Percentiles rank a stretch among this genome's conserved stretches.
These are phyloP conservation scores for Tilletia setariae DNA, from an alignment of 1,284 basidiomycete species.

Conservation along the genomic window DNA sequence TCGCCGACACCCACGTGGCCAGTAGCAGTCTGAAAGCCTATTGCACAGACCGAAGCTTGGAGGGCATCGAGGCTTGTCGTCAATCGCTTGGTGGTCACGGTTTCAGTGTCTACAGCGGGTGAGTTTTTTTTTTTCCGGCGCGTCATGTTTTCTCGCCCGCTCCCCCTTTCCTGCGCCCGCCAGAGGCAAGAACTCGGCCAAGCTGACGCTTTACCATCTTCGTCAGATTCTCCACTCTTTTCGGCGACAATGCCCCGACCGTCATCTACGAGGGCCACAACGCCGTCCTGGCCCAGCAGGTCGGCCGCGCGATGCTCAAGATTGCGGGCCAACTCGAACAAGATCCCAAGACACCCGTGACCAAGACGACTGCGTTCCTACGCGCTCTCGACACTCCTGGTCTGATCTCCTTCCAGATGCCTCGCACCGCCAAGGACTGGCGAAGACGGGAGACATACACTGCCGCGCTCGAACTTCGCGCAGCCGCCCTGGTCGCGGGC, in stretches of 20 bases:
- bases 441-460: conserved; percentile 32
- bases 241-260: conserved; percentile 24
- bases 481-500: conserved; percentile 40
- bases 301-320: conserved; percentile 49
- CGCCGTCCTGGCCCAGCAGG: conserved; percentile 43
- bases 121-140: not conserved
- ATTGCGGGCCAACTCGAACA: conserved; percentile 33
- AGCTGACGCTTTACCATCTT: not conserved
- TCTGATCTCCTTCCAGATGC: conserved; percentile 34
- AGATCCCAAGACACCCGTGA: conserved; percentile 28
- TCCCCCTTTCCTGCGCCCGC: not conserved
- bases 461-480: conserved; percentile 40
- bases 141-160: too few relatives aligned
- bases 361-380: conserved; percentile 39
- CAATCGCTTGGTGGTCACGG: conserved; percentile 75
- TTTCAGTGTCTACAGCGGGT: conserved; percentile 67
- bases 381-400: conserved; percentile 28
- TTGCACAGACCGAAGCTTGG: conserved; percentile 61
- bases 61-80: conserved; percentile 67
- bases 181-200: not conserved
- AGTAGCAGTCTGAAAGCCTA: conserved; percentile 70
- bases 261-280: conserved; percentile 39
- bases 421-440: conserved; percentile 35
- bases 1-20: conserved; percentile 68
- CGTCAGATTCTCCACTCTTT: conserved; percentile 19